Evolutionary conservation across 371 early-diverging fungal species (phyloP), one percentile per base, ranked within the genome.

Genomic region (Mucor velutinosus): DNA sequence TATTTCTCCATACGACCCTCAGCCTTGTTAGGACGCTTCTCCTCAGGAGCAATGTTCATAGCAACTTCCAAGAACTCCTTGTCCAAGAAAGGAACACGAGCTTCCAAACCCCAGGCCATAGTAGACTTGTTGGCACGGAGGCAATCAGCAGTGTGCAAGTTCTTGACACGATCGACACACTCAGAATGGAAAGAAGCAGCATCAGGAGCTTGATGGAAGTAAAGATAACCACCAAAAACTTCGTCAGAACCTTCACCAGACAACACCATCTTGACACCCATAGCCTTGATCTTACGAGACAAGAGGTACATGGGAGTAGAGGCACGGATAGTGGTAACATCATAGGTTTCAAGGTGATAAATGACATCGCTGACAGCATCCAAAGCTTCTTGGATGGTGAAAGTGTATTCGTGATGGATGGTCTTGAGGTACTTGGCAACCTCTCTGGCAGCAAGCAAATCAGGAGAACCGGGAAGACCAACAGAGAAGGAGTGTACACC

Each of bases 211-310:
- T 86, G 76, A 86, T 97, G 95, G 89, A 98, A 98, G 84, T 98
- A 98, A 35, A 98, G 89, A 81, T 98, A 98, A 10, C 96, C 98
- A 66, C 95, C 98, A 88, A 96, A 95, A 45, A 97, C 91, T 84
- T 98, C 98, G 76, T 98, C 98, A 45, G 91, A 83, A 64, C 98
- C 98, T 83, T 98, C 98, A 63, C 98, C 98, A 69, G 90, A 90
- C 49, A 98, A 85, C 8, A 98, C 98, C 98, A 98, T 98, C 90
- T 98, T 98, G 78, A 97, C 97, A 60, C 97, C 97, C 83, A 94
- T 92, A 33, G 97, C 94, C 83, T 95, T 98, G 87, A 98, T 96
- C 85, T 95, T 95, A 66, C 98, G 89, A 59, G 94, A 92, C 55
- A 97, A 80, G 39, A 97, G 88, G 81, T 96, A 57, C 98, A 97